These are phyloP conservation scores for Eucalyptus dawsonii DNA, from an alignment of 345 rosid genomes.

Conservation along the genomic window DNA sequence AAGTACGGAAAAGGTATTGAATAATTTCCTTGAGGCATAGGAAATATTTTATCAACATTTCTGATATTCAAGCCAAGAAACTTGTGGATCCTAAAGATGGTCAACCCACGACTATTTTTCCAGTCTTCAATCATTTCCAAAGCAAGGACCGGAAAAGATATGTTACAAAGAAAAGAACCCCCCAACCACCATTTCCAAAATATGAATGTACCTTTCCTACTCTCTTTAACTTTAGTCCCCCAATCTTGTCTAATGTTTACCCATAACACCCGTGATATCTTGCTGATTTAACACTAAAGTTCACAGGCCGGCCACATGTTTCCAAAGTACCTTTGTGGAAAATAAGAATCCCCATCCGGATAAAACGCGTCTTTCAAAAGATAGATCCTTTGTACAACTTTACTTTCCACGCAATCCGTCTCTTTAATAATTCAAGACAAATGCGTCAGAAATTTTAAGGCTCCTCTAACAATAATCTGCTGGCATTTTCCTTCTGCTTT, in stretches of 20 bases:
- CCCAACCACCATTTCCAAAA: not conserved
- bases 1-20: not conserved
- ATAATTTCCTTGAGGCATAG: not conserved
- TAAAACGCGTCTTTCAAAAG: not conserved
- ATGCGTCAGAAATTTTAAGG: not conserved
- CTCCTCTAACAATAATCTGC: not conserved
- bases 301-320: not conserved
- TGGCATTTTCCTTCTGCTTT: not conserved
- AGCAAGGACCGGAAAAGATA: not conserved
- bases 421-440: not conserved
- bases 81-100: not conserved
- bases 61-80: not conserved
- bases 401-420: not conserved
- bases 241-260: not conserved
- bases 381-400: not conserved
- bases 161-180: not conserved
- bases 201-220: not conserved
- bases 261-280: not conserved
- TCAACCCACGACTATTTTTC: not conserved
- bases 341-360: not conserved
- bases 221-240: not conserved
- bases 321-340: not conserved
- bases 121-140: not conserved
- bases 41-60: not conserved
- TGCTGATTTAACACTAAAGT: not conserved